These are phyloP conservation scores for Amorphotheca resinae DNA, from an alignment of 495 filamentous ascomycete genomes.

Conservation along the genomic window DNA sequence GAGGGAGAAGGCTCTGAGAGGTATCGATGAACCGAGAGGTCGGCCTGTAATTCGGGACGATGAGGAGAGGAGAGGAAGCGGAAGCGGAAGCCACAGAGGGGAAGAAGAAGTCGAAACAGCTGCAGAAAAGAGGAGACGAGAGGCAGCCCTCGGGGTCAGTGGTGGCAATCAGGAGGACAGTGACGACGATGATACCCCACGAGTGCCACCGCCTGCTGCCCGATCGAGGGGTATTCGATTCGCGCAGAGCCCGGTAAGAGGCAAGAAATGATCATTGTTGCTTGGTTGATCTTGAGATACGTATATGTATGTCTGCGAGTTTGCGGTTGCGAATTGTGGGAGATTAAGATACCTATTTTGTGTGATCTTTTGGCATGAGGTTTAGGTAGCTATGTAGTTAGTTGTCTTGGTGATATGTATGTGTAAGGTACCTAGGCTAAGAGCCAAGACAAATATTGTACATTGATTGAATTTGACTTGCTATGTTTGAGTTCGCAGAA, in stretches of 20 bases:
- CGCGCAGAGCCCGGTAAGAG: conserved; percentile 28
- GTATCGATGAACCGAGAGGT: conserved; percentile 11
- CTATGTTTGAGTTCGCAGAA: no score
- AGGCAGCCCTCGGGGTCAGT: conserved; percentile 68
- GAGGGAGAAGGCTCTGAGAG: conserved; percentile 51
- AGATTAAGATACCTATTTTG: no score
- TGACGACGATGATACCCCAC: conserved; percentile 24
- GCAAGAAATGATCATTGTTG: conserved; percentile 9
- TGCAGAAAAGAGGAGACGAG: conserved; percentile 57
- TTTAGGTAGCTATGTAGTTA: no score
- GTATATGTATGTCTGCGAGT: no score
- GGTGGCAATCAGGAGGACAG: conserved; percentile 23
- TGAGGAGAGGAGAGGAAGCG: neutral
- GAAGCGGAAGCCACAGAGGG: neutral
- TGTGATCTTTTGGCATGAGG: no score
- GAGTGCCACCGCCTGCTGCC: conserved; percentile 16
- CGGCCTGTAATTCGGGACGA: neutral
- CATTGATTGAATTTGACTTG: no score
- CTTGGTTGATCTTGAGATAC: no score
- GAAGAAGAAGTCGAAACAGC: conserved; percentile 56
- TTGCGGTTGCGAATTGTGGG: no score
- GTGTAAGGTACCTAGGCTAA: no score
- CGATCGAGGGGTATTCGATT: conserved; percentile 31
- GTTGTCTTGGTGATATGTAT: no score
- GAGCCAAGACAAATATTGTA: no score